A percentile compares a stretch with the other conserved stretches of the same genome.
These are phyloP conservation scores for Lactarius akahatsu DNA, from an alignment of 768 basidiomycete species.

Conservation along the genomic window DNA sequence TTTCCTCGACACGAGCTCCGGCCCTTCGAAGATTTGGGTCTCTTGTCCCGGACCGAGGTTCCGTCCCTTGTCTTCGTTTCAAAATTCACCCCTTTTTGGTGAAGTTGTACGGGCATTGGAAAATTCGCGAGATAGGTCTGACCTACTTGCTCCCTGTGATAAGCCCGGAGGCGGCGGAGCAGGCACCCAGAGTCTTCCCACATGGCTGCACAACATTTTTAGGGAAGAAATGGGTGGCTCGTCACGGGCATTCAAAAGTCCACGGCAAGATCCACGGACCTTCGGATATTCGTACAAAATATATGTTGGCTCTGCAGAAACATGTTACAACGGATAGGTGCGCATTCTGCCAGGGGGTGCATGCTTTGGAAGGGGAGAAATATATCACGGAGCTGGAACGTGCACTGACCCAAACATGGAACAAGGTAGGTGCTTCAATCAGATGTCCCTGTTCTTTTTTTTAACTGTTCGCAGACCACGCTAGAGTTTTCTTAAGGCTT, in stretches of 20 bases:
- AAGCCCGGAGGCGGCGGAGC: background rate
- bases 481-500: background rate
- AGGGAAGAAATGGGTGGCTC: background rate
- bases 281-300: background rate
- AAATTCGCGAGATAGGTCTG: background rate
- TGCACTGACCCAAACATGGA: background rate
- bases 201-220: background rate
- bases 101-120: background rate
- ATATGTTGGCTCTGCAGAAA: background rate
- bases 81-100: too few relatives aligned
- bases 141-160: background rate
- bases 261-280: background rate
- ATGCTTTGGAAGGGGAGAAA: background rate
- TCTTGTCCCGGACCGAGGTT: background rate
- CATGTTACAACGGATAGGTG: background rate
- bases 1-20: background rate
- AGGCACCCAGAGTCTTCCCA: background rate
- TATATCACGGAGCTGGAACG: background rate
- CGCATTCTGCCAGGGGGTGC: background rate
- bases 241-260: background rate
- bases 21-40: constrained; percentile 1
- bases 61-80: too few relatives aligned
- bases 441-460: background rate
- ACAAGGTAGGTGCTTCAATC: background rate
- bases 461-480: background rate